Evolutionary conservation across 1,139 yeast genomes (phyloP).

Genomic region (Saccharomyces hybrid): DNA sequence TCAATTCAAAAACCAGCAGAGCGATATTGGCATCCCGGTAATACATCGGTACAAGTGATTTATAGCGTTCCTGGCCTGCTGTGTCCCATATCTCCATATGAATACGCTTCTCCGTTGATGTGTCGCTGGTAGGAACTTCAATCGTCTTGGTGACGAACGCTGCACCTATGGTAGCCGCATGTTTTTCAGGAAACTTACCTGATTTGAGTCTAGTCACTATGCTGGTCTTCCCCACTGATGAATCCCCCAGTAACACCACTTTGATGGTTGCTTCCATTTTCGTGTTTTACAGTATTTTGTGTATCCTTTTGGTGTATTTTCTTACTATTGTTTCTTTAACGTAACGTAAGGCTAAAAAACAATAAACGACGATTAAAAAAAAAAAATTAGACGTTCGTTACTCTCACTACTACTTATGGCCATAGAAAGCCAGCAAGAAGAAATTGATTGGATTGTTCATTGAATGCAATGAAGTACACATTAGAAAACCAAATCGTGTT

Average conservation of each 20-base stretch:
- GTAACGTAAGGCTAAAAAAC: not conserved
- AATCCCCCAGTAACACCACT: slow-evolving; percentile 82
- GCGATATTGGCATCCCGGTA: slow-evolving; percentile 80
- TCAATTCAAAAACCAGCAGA: slow-evolving; percentile 65
- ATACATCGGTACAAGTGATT: slow-evolving; percentile 79
- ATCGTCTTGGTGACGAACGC: slow-evolving; percentile 89
- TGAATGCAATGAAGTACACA: slow-evolving; percentile 17
- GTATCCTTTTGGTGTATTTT: not conserved
- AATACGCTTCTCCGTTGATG: slow-evolving; percentile 42
- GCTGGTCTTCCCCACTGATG: slow-evolving; percentile 91
- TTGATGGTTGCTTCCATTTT: slow-evolving; percentile 37
- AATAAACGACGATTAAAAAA: not conserved
- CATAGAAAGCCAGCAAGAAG: not conserved
- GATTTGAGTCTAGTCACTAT: slow-evolving; percentile 87
- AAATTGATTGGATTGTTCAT: not conserved
- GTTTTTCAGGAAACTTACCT: slow-evolving; percentile 74
- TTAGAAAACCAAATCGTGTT: slow-evolving; percentile 52
- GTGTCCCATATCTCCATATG: slow-evolving; percentile 84
- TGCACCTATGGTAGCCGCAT: slow-evolving; percentile 94
- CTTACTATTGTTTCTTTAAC: slow-evolving; percentile 1
- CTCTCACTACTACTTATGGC: not conserved
- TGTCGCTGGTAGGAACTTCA: slow-evolving; percentile 39
- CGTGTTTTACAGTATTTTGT: slow-evolving; percentile 25
- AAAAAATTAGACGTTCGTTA: not conserved
- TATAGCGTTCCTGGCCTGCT: slow-evolving; percentile 79